phyloP scores from a whole-genome alignment of 257 asterid species.

The Scutellaria galericulata region DNA sequence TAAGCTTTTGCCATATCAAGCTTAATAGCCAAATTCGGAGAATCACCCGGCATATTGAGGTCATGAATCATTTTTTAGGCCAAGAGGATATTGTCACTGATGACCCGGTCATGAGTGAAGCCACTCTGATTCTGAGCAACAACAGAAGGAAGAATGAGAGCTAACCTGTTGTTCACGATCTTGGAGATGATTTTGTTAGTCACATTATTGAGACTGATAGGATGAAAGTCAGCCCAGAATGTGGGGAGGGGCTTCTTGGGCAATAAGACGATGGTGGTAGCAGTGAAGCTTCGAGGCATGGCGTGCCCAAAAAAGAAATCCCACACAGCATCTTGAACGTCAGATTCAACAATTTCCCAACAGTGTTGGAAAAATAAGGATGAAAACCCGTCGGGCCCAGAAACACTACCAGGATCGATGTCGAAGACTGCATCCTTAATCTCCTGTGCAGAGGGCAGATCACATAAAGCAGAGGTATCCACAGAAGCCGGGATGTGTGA shows the following conservation, averaged over 20 bases:
- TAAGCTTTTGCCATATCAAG: too few species aligned
- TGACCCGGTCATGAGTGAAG: not conserved
- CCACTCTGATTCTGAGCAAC: not conserved
- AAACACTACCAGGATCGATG: not conserved
- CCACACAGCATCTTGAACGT: not conserved
- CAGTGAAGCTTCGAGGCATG: not conserved
- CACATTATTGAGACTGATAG: not conserved
- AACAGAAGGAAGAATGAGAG: not conserved
- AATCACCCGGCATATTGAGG: too few species aligned
- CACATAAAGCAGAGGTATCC: not conserved
- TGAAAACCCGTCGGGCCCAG: not conserved
- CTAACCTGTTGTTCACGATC: not conserved
- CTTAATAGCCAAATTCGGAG: too few species aligned
- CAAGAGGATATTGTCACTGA: not conserved
- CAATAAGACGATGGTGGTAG: not conserved
- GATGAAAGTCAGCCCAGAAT: not conserved
- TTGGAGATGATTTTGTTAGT: too few species aligned
- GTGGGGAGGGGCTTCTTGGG: not conserved
- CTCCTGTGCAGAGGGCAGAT: not conserved
- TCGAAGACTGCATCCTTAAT: not conserved
- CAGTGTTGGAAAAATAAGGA: not conserved
- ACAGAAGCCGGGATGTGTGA: not conserved
- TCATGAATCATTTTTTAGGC: not conserved
- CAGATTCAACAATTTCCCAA: not conserved
- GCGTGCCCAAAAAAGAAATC: not conserved